Evolutionary conservation across 164 flowering plant genomes (phyloP).

Genomic region (Liquidambar formosana): DNA sequence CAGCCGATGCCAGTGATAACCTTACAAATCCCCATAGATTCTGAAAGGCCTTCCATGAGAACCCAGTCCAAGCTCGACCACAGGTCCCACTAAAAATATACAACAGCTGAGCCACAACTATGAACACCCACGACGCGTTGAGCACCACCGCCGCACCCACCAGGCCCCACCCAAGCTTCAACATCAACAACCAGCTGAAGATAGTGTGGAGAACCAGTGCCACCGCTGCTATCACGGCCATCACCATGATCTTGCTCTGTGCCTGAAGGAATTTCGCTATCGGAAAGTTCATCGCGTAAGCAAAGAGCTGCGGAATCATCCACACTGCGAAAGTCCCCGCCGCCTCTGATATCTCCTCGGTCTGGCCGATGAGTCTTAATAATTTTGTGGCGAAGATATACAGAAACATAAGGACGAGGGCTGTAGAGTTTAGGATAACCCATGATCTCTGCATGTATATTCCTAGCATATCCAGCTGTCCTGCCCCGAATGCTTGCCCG

Average conservation of each 20-base stretch:
- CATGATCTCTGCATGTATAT: constrained; percentile 89
- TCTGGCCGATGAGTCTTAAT: constrained; percentile 52
- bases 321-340: constrained; percentile 63
- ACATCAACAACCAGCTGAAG: constrained; percentile 64
- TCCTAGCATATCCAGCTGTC: constrained; percentile 70
- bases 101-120: constrained; percentile 53
- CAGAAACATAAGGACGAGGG: constrained; percentile 28
- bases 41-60: constrained; percentile 67
- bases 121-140: constrained; percentile 72
- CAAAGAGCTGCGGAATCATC: constrained; percentile 76
- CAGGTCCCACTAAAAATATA: constrained; percentile 64
- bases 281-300: constrained; percentile 66
- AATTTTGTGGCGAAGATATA: constrained; percentile 55
- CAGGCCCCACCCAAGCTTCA: constrained; percentile 69
- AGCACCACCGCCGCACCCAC: constrained; percentile 73
- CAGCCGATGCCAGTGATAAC: constrained; percentile 74
- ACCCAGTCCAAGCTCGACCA: constrained; percentile 72
- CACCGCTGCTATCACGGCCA: constrained; percentile 54
- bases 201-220: constrained; percentile 48
- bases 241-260: constrained; percentile 67
- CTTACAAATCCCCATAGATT: constrained; percentile 62
- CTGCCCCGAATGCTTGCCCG: constrained; percentile 88
- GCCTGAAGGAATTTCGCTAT: constrained; percentile 68
- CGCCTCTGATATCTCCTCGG: constrained; percentile 39
- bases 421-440: constrained; percentile 61